Conservation (phyloP, 2,329 filamentous ascomycete genomes). For the Septoria petroselini region DNA sequence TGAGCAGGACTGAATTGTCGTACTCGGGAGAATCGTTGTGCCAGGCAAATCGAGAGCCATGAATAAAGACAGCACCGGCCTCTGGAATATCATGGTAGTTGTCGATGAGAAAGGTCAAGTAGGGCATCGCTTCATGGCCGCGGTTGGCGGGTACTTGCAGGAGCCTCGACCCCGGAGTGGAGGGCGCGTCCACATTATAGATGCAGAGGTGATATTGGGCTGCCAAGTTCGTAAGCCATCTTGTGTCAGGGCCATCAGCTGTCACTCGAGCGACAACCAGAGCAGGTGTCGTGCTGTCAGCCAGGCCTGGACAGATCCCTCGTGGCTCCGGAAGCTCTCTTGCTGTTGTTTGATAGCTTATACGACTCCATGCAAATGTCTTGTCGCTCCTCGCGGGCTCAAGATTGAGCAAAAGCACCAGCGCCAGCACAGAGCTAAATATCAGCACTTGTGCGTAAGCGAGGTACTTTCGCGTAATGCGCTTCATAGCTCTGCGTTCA, state of each 20-base stretch:
- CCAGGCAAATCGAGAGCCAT: slow-evolving; percentile 56
- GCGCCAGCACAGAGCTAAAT: slow-evolving; percentile 15
- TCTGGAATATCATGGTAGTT: slow-evolving; percentile 56
- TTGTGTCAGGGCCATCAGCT: slow-evolving; percentile 41
- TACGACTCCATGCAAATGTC: slow-evolving; percentile 45
- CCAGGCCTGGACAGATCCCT: slow-evolving; percentile 46
- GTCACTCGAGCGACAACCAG: slow-evolving; percentile 45
- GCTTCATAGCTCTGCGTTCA: slow-evolving; percentile 5
- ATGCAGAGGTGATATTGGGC: slow-evolving; percentile 47
- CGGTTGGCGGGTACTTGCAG: slow-evolving; percentile 51
- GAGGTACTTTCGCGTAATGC: slow-evolving; percentile 19
- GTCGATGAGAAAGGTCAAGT: slow-evolving; percentile 59
- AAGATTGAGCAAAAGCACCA: slow-evolving; percentile 18
- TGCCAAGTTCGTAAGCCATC: slow-evolving; percentile 44
- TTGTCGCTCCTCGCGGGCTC: slow-evolving; percentile 5
- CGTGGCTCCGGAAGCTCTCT: slow-evolving; percentile 35
- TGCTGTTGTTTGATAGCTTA: slow-evolving; percentile 44
- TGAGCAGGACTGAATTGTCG: slow-evolving; percentile 46
- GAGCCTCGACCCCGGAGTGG: slow-evolving; percentile 30
- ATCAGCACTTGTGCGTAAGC: slow-evolving; percentile 11
- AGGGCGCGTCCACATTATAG: slow-evolving; percentile 43
- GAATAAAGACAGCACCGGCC: slow-evolving; percentile 57
- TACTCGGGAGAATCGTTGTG: slow-evolving; percentile 51
- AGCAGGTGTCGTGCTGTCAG: slow-evolving; percentile 42
- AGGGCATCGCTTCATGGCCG: slow-evolving; percentile 61